These are phyloP conservation scores for Candida khao-thaluensis DNA, from an alignment of 805 yeast genomes.

Conservation along the genomic window DNA sequence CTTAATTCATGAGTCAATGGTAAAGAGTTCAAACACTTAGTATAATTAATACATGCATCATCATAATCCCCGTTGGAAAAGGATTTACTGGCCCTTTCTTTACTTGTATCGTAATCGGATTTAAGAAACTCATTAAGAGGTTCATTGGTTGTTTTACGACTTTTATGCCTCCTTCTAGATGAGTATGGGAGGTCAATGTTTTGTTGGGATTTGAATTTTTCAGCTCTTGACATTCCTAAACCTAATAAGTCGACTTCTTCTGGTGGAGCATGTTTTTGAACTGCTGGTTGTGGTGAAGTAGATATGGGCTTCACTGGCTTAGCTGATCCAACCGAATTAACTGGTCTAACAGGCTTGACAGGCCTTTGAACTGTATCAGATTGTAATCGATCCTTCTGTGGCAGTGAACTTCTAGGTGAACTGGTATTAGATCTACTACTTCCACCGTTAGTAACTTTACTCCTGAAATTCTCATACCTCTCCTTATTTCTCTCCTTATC, in stretches of 20 bases:
- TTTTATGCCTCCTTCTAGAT: constrained; percentile 19
- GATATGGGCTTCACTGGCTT: not conserved
- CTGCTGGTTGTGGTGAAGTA: not conserved
- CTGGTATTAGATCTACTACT: not conserved
- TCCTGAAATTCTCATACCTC: constrained; percentile 18
- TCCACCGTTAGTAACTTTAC: constrained; percentile 11
- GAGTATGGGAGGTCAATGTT: constrained; percentile 20
- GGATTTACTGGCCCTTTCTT: constrained; percentile 56
- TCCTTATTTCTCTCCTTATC: constrained; percentile 34
- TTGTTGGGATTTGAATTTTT: constrained; percentile 23
- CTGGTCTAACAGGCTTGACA: not conserved
- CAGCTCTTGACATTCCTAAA: constrained; percentile 21
- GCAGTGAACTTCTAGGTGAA: constrained; percentile 8
- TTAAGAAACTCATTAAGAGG: constrained; percentile 40
- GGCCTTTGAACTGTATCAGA: no score
- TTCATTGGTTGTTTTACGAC: constrained; percentile 14
- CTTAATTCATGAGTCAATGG: constrained; percentile 66
- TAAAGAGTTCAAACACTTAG: constrained; percentile 46
- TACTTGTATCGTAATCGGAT: constrained; percentile 47
- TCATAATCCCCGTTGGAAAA: constrained; percentile 84
- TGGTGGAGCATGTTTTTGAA: constrained; percentile 6
- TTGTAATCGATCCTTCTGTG: no score
- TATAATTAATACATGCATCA: constrained; percentile 60
- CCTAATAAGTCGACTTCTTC: constrained; percentile 30
- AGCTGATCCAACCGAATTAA: not conserved